phyloP scores from a whole-genome alignment of 1,284 basidiomycete species.

The Rhizoctonia solani region DNA sequence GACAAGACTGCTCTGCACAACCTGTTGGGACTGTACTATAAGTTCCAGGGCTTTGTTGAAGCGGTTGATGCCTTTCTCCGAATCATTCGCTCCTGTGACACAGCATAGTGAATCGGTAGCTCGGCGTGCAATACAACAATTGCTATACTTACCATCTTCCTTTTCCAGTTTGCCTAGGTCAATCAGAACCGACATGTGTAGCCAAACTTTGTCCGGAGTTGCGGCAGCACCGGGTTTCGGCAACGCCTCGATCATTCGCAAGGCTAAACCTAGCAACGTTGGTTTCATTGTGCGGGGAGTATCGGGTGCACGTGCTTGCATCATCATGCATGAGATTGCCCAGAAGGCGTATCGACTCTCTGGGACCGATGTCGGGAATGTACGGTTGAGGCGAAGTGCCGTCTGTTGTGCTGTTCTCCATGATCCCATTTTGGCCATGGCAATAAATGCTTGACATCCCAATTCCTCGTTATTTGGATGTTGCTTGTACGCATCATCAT shows the following conservation, averaged over 20 bases:
- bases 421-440: constrained; percentile 71
- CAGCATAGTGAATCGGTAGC: not conserved
- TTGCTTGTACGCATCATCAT: constrained; percentile 49
- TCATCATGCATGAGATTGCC: constrained; percentile 75
- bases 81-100: constrained; percentile 4
- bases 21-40: constrained; percentile 53
- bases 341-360: constrained; percentile 81
- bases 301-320: constrained; percentile 51
- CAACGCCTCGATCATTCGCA: constrained; percentile 35
- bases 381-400: constrained; percentile 39
- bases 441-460: constrained; percentile 79
- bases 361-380: constrained; percentile 23
- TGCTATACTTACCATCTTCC: constrained; percentile 47
- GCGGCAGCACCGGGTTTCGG: constrained; percentile 42
- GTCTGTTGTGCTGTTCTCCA: constrained; percentile 84
- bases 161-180: constrained; percentile 53
- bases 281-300: constrained; percentile 30
- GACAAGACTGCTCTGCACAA: constrained; percentile 69
- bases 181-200: constrained; percentile 71
- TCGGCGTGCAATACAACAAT: constrained; percentile 3
- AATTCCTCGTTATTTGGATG: constrained; percentile 80
- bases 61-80: constrained; percentile 28
- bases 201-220: constrained; percentile 73
- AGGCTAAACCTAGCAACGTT: constrained; percentile 22
- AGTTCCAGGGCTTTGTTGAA: constrained; percentile 38